Base-by-base conservation (phyloP, 2,329 filamentous ascomycete species). In the Monosporascus ibericus region DNA sequence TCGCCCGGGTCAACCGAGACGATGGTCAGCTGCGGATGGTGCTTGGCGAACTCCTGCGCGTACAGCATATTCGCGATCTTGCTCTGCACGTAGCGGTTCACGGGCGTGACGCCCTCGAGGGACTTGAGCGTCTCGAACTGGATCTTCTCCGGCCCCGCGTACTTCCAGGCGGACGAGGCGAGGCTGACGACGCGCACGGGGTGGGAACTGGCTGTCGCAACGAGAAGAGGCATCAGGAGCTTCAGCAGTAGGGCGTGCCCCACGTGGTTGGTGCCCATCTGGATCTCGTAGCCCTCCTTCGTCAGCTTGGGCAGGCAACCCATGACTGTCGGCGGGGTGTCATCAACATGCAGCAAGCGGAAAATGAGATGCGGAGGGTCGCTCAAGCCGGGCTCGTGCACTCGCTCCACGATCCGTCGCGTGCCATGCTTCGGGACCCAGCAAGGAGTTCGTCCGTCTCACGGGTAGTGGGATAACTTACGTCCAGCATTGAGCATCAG, bases 241-340 rank as follows among this genome's bases (percentile, higher is more conserved):
- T 67, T 63, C 11, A 63, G 64, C 5, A 76, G 63, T 5, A 72
- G 63, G 5, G 72, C 71, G 39, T 75, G 72, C 4, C 72, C 72
- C 9, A 75, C 55, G 53, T 75, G 72, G 49, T 76, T 77, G 1
- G 68, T 72, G 2, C 67, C 72, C 49, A 75, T 72, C 48, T 72
- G 66, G 6, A 69, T 56, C 56, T 77, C 74, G 55, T 73, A 75
- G 6, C 72, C 72, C 9, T 75, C 69, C 11, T 56, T 54, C 0
- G 70, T 72, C 6, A 65, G 54, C 2, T 58, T 60, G 0, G 69
- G 55, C 11, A 66, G 61, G 15, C 56, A 49, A 1, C 61, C 67
- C 65, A 75, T 71, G 44, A 73, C 63, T 0, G 42, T 42, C 39
- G 9, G 20, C 20, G 20, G 18, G 39, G 24, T 7, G n/a, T 42